Evolutionary conservation across 768 basidiomycete genomes (phyloP).

Genomic region (Pleurotus sapidus): DNA sequence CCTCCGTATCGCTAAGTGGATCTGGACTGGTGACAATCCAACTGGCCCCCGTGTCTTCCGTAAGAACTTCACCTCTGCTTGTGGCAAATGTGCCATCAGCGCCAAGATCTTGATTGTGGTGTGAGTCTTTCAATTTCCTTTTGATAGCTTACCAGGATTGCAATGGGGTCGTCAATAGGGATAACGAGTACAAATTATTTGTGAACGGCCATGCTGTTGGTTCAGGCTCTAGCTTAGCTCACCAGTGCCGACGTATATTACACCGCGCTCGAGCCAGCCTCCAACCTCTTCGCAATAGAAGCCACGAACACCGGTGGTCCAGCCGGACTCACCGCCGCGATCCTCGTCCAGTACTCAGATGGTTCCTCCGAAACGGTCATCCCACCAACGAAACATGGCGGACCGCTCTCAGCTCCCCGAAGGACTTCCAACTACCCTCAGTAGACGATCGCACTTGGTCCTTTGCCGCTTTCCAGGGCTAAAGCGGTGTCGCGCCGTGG

Average conservation of each 20-base stretch:
- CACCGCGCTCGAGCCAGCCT: slow-evolving; percentile 14
- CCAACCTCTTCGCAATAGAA: slow-evolving; percentile 24
- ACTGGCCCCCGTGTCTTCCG: slow-evolving; percentile 22
- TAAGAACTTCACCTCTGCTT: slow-evolving; percentile 17
- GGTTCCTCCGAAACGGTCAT: slow-evolving; percentile 15
- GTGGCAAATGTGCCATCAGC: slow-evolving; percentile 13
- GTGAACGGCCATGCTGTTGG: slow-evolving; percentile 24
- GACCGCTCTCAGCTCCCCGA: slow-evolving; percentile 7
- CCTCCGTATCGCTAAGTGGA: slow-evolving; percentile 3
- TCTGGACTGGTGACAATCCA: slow-evolving; percentile 11
- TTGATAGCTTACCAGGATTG: neutral
- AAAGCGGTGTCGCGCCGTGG: slow-evolving; percentile 1
- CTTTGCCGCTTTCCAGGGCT: neutral
- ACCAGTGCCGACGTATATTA: slow-evolving; percentile 18
- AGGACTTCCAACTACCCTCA: neutral
- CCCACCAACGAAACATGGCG: slow-evolving; percentile 23
- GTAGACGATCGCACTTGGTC: neutral
- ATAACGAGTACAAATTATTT: slow-evolving; percentile 26
- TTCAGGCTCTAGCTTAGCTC: slow-evolving; percentile 15
- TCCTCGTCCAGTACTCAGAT: slow-evolving; percentile 21
- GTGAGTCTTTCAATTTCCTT: slow-evolving; percentile 3
- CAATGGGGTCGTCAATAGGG: slow-evolving; percentile 5
- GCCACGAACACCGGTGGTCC: slow-evolving; percentile 26
- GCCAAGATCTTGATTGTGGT: slow-evolving; percentile 7
- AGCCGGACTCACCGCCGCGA: slow-evolving; percentile 22